Conservation (phyloP, 345 rosid species). For the Erucastrum elatum region DNA sequence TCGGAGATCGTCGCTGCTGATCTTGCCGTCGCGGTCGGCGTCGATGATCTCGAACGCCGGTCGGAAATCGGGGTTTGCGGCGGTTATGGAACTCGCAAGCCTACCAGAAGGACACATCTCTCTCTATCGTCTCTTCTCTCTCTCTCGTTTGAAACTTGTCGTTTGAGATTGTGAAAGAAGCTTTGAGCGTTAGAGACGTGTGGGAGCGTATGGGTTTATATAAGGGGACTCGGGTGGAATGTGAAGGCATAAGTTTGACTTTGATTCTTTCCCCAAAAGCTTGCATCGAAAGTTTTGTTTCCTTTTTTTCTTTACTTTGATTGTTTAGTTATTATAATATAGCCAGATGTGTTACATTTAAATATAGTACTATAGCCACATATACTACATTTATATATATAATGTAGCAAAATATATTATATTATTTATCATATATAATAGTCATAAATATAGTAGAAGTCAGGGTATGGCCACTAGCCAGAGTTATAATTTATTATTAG, state of each 20-base stretch:
- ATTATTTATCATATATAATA: too few species aligned
- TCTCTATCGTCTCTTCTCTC: background rate
- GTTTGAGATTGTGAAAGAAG: conserved; percentile 4
- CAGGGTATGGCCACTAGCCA: background rate
- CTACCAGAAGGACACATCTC: conserved; percentile 56
- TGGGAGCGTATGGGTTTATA: conserved; percentile 30
- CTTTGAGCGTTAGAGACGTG: conserved; percentile 9
- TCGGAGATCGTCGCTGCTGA: conserved; percentile 70
- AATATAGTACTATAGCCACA: too few species aligned
- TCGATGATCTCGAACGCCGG: conserved; percentile 84
- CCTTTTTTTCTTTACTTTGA: background rate
- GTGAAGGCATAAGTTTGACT: conserved; percentile 18
- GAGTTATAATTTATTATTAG: background rate
- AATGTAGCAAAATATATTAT: too few species aligned
- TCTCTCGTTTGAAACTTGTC: background rate
- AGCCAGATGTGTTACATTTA: background rate
- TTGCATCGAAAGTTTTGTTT: conserved; percentile 11
- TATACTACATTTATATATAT: too few species aligned
- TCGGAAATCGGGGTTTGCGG: conserved; percentile 40
- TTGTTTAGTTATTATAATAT: background rate
- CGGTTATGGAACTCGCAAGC: conserved; percentile 15
- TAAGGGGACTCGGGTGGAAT: background rate
- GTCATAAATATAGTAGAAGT: too few species aligned
- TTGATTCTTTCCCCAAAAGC: background rate
- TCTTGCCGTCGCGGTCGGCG: conserved; percentile 86